Percentiles rank a stretch among this genome's conserved stretches.
Evolutionary conservation across 371 early-diverging fungal species (phyloP).

Genomic region (Pancytospora philotis): DNA sequence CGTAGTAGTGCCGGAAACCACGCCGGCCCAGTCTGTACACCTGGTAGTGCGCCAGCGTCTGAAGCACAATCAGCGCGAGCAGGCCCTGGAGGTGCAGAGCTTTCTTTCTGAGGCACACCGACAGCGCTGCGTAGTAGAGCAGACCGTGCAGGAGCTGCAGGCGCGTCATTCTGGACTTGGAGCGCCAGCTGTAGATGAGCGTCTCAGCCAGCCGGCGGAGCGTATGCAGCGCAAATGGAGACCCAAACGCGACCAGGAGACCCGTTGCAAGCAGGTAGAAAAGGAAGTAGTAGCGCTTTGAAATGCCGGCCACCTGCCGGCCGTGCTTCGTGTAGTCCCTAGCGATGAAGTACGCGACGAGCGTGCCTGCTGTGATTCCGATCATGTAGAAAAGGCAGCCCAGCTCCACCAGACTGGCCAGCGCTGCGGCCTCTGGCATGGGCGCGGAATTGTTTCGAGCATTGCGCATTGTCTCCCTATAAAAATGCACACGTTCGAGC

Average conservation of each 20-base stretch:
- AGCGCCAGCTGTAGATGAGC: conserved; percentile 11
- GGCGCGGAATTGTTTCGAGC: too few species aligned
- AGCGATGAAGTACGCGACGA: too few species aligned
- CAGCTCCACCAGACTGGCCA: too few species aligned
- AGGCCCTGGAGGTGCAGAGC: not conserved
- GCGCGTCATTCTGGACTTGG: conserved; percentile 21
- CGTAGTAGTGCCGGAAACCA: conserved; percentile 27
- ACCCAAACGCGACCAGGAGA: conserved; percentile 1
- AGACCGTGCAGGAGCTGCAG: conserved; percentile 33
- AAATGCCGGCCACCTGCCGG: too few species aligned
- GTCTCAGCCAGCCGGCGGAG: conserved; percentile 20
- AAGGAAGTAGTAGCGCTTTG: conserved; percentile 28
- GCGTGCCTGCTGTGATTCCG: too few species aligned
- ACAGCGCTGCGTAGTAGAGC: conserved; percentile 18
- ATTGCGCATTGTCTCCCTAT: too few species aligned
- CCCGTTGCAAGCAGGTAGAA: conserved; percentile 32
- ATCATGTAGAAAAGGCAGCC: too few species aligned
- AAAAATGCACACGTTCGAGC: too few species aligned
- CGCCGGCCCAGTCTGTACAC: conserved; percentile 13
- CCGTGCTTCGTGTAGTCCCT: too few species aligned
- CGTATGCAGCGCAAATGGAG: conserved; percentile 18
- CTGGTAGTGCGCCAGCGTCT: conserved; percentile 13
- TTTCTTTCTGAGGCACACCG: conserved; percentile 9
- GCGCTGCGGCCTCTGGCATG: too few species aligned
- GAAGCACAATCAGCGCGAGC: conserved; percentile 21